Base-by-base conservation (phyloP, 106 monocot species). In the Ottelia alismoides region DNA sequence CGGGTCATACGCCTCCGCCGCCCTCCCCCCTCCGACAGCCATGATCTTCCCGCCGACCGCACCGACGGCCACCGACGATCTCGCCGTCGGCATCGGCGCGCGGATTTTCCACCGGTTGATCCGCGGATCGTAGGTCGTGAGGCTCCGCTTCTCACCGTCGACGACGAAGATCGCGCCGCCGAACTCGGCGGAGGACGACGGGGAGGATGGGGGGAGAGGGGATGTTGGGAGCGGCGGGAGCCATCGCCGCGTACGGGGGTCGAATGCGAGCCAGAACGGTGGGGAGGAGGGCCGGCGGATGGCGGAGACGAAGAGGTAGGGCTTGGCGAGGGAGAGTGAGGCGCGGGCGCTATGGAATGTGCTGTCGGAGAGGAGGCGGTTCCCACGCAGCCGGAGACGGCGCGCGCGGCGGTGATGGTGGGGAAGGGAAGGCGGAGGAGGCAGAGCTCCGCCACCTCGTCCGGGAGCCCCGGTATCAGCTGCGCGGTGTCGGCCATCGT, bases 381-480 rank as follows among this genome's bases (percentile, higher is more conserved):
- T 69, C n/a, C 78, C 78, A 79, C 18, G 70, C 20, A 27, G 78
- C n/a, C 43, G 31, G 78, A 79, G n/a, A 79, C 78, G 30, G 78
- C 58, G 4, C 78, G 74, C 49, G 58, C 60, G 6, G 58, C 58
- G 29, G 69, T 28, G 26, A 52, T 54, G 65, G 69, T 60, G 25
- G 74, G 78, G 60, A 70, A 79, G 17, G 78, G 78, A 21, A 79
- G 60, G 51, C 49, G 78, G 44, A 74, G 60, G 31, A 79, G 61
- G 56, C 78, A 79, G 58, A 68, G 69, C 55, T 74, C 78, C 27
- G 74, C 73, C 31, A 79, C 60, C 27, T 79, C 73, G 55, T 79
- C 74, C n/a, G 78, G 78, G 11, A 79, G 60, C 2, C 78, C 78
- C 18, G 78, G 78, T 52, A 79, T 79, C 30, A 79, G 40, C 52